Percentiles rank a stretch among this genome's conserved stretches.
Evolutionary conservation across 2,329 filamentous ascomycete genomes (phyloP).

Genomic region (Ophiosphaerella narmari): DNA sequence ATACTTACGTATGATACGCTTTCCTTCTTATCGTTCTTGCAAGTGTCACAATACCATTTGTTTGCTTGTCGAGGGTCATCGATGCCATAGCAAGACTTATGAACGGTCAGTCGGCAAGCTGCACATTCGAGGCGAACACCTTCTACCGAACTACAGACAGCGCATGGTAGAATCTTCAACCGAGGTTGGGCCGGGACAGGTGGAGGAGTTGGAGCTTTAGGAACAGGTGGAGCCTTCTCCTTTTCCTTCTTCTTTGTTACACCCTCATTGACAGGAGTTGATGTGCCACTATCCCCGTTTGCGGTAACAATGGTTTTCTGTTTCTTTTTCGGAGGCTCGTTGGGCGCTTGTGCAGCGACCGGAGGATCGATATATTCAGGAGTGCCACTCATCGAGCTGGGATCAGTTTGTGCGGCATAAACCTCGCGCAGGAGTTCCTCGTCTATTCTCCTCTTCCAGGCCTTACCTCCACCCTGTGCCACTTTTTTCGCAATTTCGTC

Average conservation of each 20-base stretch:
- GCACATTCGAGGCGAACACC: conserved; percentile 67
- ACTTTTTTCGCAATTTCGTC: conserved; percentile 92
- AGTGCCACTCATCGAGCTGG: conserved; percentile 27
- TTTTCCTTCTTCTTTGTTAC: conserved; percentile 48
- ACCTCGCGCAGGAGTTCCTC: conserved; percentile 84
- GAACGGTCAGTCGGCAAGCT: conserved; percentile 89
- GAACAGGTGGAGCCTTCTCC: conserved; percentile 53
- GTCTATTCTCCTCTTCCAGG: conserved; percentile 87
- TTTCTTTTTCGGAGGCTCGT: conserved; percentile 66
- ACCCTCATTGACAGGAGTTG: conserved; percentile 47
- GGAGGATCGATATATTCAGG: conserved; percentile 36
- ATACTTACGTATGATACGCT: conserved; percentile 81
- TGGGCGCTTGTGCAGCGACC: conserved; percentile 24
- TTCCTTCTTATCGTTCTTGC: conserved; percentile 88
- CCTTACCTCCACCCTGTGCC: conserved; percentile 74
- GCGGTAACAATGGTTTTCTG: conserved; percentile 51
- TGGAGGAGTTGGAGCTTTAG: conserved; percentile 58
- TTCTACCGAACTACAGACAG: conserved; percentile 78
- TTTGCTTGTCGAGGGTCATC: conserved; percentile 65
- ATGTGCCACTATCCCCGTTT: conserved; percentile 56
- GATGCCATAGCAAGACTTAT: conserved; percentile 91
- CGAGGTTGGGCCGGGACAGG: conserved; percentile 77
- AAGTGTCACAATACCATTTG: conserved; percentile 97
- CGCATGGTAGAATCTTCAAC: conserved; percentile 78
- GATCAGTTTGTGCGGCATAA: conserved; percentile 41